Evolutionary conservation across 2,329 filamentous ascomycete species (phyloP), one percentile per base, ranked within the genome.

Genomic region (Aspergillus ustus): DNA sequence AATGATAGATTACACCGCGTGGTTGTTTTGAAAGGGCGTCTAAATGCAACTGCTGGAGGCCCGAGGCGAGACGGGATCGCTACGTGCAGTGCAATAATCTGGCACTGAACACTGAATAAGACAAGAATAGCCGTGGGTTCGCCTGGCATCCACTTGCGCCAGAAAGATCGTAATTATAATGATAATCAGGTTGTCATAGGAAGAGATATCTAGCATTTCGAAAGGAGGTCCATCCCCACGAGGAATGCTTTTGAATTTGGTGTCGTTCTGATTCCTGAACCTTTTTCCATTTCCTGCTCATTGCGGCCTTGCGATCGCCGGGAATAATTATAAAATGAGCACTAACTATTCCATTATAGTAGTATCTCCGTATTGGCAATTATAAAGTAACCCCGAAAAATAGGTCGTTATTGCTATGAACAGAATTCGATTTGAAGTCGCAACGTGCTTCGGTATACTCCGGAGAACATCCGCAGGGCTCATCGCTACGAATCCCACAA

Each of bases 391-490:
- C 40, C 48, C 45, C 40, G n/a, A 40, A 53, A 19, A 46, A 50
- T 54, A 48, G 40, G 50, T 37, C 49, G 9, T 20, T n/a, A 22
- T 59, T 40, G 48, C 34, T 13, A 37, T 25, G 17, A 25, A 20
- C 44, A 34, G 15, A 52, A 17, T 34, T n/a, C 19, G 29, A 57
- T 25, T 50, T 19, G 31, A 19, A 49, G 19, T 34, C 34, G 22
- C 17, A 22, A 37, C n/a, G 29, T 19, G 15, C 9, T 31, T 44
- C 37, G 9, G 50, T 43, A 9, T 46, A 29, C 31, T 11, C 54
- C 37, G 29, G 43, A 58, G 48, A 45, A 49, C 43, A 59, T 59
- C 53, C 53, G 54, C 57, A 63, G 55, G 61, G 61, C 58, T 63
- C 59, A 52, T 58, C 61, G 28, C 48, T 50, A 31, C 43, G 51